Evolutionary conservation across 192 early-diverging fungal species (phyloP), one percentile per base, ranked within the genome.

Genomic region (Coemansia sp.): DNA sequence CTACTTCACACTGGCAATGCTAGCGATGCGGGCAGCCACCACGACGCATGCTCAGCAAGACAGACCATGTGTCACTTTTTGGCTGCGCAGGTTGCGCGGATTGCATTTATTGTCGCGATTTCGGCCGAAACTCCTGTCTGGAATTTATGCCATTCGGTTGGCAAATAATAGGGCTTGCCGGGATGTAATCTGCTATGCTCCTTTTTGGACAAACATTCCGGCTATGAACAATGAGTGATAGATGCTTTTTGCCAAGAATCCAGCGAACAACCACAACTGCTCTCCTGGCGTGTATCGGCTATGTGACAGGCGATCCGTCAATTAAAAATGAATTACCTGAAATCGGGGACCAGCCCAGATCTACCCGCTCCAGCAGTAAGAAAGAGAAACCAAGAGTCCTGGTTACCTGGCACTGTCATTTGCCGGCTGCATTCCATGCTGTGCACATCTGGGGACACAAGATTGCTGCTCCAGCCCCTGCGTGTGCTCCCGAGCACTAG

Each of bases 41-140:
- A 12, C 41, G 14, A 45, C 39, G 39, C 41, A n/a, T n/a, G 11
- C 41, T 45, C 41, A 45, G 15, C 15, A 45, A 45, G 41, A 45
- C 41, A 12, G 14, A 12, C 56, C 56, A 37, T 38, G 56, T 57
- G 56, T 45, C 41, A 45, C 41, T 15, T 45, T 45, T 10, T 45
- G 41, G 14, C 41, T 45, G 41, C 41, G 35, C 32, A 35, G 8
- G 32, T 35, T 35, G 32, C 1, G 4, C 32, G 8, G 6, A 8
- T 35, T 35, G 35, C 38, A 21, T 37, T 24, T 29, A 57, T 45
- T 45, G 41, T 45, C 15, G 14, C 41, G 14, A 45, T 45, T 15
- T 45, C 14, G 41, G 41, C 41, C 41, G 14, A n/a, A 45, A n/a
- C 41, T n/a, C 41, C 3, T n/a, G 11, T 45, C 4, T 43, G 41